Conservation (phyloP, 768 basidiomycete species). For the Trametes elegans region DNA sequence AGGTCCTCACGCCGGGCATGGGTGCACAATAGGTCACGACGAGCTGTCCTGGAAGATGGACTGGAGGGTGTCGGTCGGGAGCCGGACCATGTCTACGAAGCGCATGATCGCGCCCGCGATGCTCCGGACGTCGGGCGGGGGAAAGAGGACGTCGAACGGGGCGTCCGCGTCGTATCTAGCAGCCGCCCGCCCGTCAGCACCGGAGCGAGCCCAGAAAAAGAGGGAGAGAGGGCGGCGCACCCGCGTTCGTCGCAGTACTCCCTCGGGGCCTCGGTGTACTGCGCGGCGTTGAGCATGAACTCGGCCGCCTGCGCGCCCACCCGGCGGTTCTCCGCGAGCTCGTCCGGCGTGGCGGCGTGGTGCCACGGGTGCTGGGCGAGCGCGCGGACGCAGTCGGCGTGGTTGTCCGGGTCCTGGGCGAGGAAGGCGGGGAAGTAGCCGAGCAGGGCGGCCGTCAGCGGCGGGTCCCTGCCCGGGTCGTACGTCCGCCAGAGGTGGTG, state of each 20-base stretch:
- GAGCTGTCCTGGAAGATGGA: background rate
- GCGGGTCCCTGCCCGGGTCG: background rate
- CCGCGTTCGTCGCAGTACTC: conserved; percentile 11
- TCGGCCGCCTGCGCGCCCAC: conserved; percentile 10
- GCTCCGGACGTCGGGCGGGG: background rate
- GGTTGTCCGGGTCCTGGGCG: conserved; percentile 3
- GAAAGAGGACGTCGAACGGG: conserved; percentile 11
- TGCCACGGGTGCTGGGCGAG: conserved; percentile 3
- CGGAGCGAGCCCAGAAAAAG: background rate
- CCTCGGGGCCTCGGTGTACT: conserved; percentile 5
- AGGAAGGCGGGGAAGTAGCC: conserved; percentile 13
- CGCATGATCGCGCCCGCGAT: background rate
- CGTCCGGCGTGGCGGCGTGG: conserved; percentile 8
- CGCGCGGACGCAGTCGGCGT: background rate
- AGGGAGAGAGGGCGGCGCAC: background rate
- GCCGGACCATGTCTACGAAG: conserved; percentile 1
- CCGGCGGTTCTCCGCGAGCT: background rate
- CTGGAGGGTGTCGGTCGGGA: background rate
- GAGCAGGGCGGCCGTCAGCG: background rate
- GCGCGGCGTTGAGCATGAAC: conserved; percentile 10
- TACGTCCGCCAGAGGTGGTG: conserved; percentile 12
- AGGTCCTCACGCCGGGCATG: too few species aligned
- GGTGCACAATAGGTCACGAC: background rate
- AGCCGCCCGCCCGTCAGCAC: background rate
- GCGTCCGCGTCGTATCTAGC: background rate